These are phyloP conservation scores for Evansstolkia leycettana DNA, from an alignment of 495 filamentous ascomycete species.

Conservation along the genomic window DNA sequence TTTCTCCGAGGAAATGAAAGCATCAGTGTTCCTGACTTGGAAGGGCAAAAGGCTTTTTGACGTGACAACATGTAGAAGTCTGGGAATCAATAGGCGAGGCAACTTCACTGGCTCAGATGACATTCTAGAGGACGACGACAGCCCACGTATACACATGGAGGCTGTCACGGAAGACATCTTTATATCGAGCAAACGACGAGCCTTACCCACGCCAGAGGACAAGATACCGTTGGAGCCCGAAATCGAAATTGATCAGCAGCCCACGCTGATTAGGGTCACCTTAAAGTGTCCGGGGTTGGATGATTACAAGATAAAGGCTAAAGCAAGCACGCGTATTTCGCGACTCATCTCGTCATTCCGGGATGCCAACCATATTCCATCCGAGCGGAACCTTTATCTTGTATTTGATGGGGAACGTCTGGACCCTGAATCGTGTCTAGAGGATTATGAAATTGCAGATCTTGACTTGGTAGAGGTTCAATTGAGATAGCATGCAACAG, in stretches of 20 bases:
- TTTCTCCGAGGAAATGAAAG: constrained; percentile 31
- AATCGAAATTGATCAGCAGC: constrained; percentile 11
- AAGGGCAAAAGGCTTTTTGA: constrained; percentile 60
- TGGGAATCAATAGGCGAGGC: constrained; percentile 34
- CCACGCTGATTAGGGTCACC: constrained; percentile 36
- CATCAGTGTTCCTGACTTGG: constrained; percentile 65
- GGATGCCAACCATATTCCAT: constrained; percentile 25
- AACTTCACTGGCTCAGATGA: background rate
- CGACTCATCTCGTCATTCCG: constrained; percentile 43
- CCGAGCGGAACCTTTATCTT: constrained; percentile 44
- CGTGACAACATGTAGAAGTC: constrained; percentile 54
- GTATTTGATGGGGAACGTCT: constrained; percentile 74
- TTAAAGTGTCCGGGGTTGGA: constrained; percentile 42
- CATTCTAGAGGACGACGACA: constrained; percentile 16
- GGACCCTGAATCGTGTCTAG: constrained; percentile 45
- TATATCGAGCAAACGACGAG: constrained; percentile 1
- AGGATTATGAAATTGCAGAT: constrained; percentile 65
- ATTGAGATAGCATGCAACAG: constrained; percentile 32
- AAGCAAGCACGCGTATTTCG: constrained; percentile 40
- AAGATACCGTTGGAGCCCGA: constrained; percentile 3
- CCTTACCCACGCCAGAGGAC: background rate
- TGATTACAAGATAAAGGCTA: constrained; percentile 47
- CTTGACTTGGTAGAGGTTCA: constrained; percentile 69
- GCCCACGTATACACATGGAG: constrained; percentile 47
- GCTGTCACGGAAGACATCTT: constrained; percentile 53